Percentiles rank a stretch among this genome's conserved stretches.
These are phyloP conservation scores for Lobosporangium transversale DNA, from an alignment of 192 early-diverging fungal genomes.

Conservation along the genomic window DNA sequence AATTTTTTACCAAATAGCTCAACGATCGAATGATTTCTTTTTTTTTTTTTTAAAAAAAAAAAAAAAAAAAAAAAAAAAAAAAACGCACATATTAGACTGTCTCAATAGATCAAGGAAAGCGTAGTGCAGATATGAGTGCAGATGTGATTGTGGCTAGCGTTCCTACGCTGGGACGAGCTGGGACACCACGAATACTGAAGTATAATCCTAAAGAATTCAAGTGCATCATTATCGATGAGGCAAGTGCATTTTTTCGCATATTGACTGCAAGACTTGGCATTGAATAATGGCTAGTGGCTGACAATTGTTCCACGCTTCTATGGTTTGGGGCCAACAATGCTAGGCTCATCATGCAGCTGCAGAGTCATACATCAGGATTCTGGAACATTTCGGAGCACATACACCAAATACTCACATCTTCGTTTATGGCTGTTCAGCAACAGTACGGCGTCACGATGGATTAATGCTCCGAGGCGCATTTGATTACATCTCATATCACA, in stretches of 20 bases:
- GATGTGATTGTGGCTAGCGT: slow-evolving; percentile 86
- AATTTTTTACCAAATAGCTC: too few species aligned
- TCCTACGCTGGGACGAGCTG: slow-evolving; percentile 69
- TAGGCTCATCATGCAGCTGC: slow-evolving; percentile 93
- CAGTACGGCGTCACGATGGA: slow-evolving; percentile 87
- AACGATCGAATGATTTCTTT: too few species aligned
- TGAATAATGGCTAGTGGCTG: neutral
- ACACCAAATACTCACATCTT: slow-evolving; percentile 64
- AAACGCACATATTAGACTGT: slow-evolving; percentile 54
- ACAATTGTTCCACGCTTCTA: neutral
- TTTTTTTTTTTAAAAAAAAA: too few species aligned
- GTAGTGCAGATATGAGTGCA: slow-evolving; percentile 64
- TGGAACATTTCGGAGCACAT: slow-evolving; percentile 73
- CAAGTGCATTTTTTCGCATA: too few species aligned
- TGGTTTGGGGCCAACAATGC: neutral
- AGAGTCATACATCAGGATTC: slow-evolving; percentile 73
- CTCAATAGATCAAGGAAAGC: slow-evolving; percentile 72
- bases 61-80: too few species aligned
- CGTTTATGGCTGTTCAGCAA: slow-evolving; percentile 95
- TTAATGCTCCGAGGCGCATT: slow-evolving; percentile 72
- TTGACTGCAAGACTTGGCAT: too few species aligned
- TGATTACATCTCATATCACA: slow-evolving; percentile 81
- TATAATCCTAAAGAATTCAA: slow-evolving; percentile 87
- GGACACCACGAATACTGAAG: slow-evolving; percentile 59
- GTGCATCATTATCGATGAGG: slow-evolving; percentile 88